phyloP scores from a whole-genome alignment of 495 filamentous ascomycete species.

The Podospora australis region DNA sequence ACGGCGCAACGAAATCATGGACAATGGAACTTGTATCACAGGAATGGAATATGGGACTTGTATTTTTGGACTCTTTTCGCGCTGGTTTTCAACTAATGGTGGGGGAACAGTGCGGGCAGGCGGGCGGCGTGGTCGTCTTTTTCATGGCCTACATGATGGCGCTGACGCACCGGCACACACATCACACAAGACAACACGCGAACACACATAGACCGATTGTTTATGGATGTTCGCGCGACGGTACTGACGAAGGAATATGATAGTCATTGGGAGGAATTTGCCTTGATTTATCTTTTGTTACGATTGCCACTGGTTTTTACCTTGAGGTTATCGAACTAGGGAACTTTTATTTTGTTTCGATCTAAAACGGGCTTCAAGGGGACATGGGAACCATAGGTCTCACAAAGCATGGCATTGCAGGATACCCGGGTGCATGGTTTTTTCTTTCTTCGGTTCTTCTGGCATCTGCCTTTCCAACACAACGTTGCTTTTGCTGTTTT shows the following conservation, averaged over 20 bases:
- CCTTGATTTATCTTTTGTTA: not conserved
- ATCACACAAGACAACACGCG: not conserved
- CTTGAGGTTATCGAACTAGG: not conserved
- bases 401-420: slow-evolving; percentile 14
- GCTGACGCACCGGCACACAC: not conserved
- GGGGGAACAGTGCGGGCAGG: not conserved
- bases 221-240: too few species aligned
- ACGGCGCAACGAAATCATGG: not conserved
- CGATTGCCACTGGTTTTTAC: not conserved
- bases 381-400: slow-evolving; percentile 2
- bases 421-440: slow-evolving; percentile 20
- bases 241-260: too few species aligned
- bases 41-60: slow-evolving; percentile 1
- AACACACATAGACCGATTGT: not conserved
- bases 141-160: not conserved
- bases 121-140: not conserved
- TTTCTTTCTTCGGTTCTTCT: slow-evolving; percentile 4
- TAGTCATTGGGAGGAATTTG: not conserved
- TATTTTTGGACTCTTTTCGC: not conserved
- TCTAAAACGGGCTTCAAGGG: not conserved
- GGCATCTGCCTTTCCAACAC: slow-evolving; percentile 4
- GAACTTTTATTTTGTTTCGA: not conserved
- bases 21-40: too few species aligned
- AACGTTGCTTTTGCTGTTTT: not conserved
- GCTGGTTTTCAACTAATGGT: not conserved